Evolutionary conservation across 805 yeast species (phyloP), one percentile per base, ranked within the genome.

Genomic region (Teunomyces aglyptinius): DNA sequence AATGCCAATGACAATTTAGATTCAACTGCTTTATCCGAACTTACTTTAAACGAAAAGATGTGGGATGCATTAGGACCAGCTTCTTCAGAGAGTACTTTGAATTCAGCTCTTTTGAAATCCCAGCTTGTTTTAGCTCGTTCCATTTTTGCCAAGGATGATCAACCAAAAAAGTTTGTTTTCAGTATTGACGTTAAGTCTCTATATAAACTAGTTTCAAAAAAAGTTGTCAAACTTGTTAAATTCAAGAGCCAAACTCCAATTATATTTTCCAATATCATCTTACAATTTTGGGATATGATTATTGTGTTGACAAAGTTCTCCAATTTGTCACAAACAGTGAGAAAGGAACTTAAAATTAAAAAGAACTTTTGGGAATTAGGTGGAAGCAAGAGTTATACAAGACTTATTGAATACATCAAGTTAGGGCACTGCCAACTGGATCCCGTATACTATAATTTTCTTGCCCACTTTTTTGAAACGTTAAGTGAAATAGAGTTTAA

Each of bases 401-500:
- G 73, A 48, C 56, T 86, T 8, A 39, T 69, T 1, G 74, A 65
- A 0, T 75, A 83, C 50, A 53, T 86, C 16, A 65, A 65, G 10
- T 50, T 81, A 11, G 86, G 89, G 0, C 78, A 80, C 1, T 69
- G 83, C 40, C 72, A 71, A 42, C 80, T 86, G 43, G 66, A 70
- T 24, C 76, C 82, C 0, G 51, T 65, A 0, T 84, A 81, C 56
- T 86, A 79, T 52, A 47, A 49, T 1, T 41, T 56, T 7, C 42
- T 72, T 15, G 43, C 45, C 2, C 45, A 52, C 1, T 56, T 71
- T 26, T 61, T 71, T 27, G 43, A 45, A 11, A 38, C 58, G 3
- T 22, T 36, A 22, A 36, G 24, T n/a, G 28, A 22, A n/a, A 45
- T 58, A 34, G 43, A 38, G 11, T 10, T 28, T 18, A 24, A 27